A percentile compares a stretch with the other conserved stretches of the same genome.
Conservation (phyloP, 2,329 filamentous ascomycete species). For the Diaporthe eres region DNA sequence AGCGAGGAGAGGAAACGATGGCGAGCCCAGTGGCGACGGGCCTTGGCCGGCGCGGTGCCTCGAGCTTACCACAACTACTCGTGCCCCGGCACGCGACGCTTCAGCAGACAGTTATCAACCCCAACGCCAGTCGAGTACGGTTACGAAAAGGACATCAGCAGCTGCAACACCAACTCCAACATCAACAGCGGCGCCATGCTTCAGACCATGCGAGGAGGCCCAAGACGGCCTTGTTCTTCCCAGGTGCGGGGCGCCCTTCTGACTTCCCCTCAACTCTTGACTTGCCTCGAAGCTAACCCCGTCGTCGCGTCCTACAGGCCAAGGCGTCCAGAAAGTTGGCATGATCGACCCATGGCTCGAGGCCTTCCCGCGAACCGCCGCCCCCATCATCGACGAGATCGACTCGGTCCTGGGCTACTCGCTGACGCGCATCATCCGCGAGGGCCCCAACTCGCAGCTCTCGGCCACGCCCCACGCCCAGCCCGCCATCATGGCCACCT, state of each 20-base stretch:
- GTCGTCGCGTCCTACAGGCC: conserved; percentile 65
- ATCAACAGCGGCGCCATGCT: conserved; percentile 37
- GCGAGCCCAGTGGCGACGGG: conserved; percentile 27
- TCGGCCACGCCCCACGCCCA: conserved; percentile 91
- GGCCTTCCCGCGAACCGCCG: conserved; percentile 84
- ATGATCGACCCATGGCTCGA: conserved; percentile 91
- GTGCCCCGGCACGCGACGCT: not conserved
- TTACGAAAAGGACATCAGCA: conserved; percentile 9
- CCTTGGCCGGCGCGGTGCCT: conserved; percentile 11
- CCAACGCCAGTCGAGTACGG: conserved; percentile 20
- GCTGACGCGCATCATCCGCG: conserved; percentile 82
- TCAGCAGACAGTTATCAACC: conserved; percentile 7
- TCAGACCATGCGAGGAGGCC: conserved; percentile 45
- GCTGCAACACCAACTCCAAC: conserved; percentile 1
- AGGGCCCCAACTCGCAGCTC: conserved; percentile 82
- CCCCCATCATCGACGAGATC: conserved; percentile 86
- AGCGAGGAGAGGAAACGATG: conserved; percentile 15
- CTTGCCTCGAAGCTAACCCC: conserved; percentile 9
- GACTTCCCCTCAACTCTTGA: not conserved
- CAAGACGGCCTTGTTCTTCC: conserved; percentile 73
- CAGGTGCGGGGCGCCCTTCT: conserved; percentile 56
- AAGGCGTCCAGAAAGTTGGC: conserved; percentile 90
- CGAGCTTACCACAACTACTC: not conserved
- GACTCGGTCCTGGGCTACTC: conserved; percentile 82
- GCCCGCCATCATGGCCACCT: conserved; percentile 96